Percentiles rank a stretch among this genome's conserved stretches.
Evolutionary conservation across 108 stramenopile genomes (phyloP).

Genomic region (Fistulifera solaris): DNA sequence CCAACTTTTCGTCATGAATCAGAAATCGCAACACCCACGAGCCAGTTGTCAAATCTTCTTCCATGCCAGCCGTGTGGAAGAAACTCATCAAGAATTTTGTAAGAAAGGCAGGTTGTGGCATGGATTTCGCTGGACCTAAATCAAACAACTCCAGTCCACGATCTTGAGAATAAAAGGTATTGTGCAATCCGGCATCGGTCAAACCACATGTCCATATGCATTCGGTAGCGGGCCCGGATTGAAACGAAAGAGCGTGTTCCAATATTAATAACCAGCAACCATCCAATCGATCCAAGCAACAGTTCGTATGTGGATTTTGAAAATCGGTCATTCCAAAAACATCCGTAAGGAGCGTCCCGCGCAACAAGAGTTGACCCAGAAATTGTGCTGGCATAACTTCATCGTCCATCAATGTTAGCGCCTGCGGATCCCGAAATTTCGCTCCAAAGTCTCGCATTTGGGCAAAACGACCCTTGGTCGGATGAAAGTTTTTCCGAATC

Average conservation of each 20-base stretch:
- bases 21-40: slow-evolving; percentile 63
- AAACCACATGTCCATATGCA: slow-evolving; percentile 72
- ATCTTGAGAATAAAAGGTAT: slow-evolving; percentile 49
- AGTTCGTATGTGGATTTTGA: slow-evolving; percentile 8
- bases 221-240: slow-evolving; percentile 11
- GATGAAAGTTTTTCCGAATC: slow-evolving; percentile 69
- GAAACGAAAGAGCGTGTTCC: slow-evolving; percentile 3
- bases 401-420: slow-evolving; percentile 28
- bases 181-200: slow-evolving; percentile 78
- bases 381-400: slow-evolving; percentile 37
- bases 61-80: slow-evolving; percentile 71
- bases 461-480: slow-evolving; percentile 46
- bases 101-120: slow-evolving; percentile 63
- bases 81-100: slow-evolving; percentile 72
- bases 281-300: slow-evolving; percentile 9
- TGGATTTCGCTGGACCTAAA: slow-evolving; percentile 49
- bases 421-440: slow-evolving; percentile 22
- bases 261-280: slow-evolving; percentile 5
- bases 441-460: slow-evolving; percentile 32
- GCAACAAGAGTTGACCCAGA: slow-evolving; percentile 16
- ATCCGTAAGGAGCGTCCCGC: slow-evolving; percentile 20
- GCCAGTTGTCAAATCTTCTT: slow-evolving; percentile 42
- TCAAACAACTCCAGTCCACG: slow-evolving; percentile 60
- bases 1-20: slow-evolving; percentile 29
- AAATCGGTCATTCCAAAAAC: slow-evolving; percentile 14